Conservation (phyloP, 192 early-diverging fungal genomes). For the Rhizoclosmatium sp. region DNA sequence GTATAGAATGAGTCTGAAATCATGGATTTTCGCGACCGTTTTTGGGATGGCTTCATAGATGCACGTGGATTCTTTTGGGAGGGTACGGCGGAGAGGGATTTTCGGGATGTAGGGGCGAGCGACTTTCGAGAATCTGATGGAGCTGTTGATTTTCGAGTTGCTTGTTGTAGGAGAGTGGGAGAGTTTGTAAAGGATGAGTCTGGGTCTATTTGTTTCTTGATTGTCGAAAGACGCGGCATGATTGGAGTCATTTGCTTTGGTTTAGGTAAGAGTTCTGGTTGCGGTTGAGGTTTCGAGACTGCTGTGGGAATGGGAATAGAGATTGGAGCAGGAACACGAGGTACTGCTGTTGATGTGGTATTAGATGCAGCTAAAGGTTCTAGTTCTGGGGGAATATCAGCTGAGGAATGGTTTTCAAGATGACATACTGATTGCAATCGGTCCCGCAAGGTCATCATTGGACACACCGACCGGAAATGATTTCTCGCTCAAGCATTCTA, state of each 20-base stretch:
- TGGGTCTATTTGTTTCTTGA: no score
- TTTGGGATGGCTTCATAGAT: conserved; percentile 3
- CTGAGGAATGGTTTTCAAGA: no score
- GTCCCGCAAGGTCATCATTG: neutral
- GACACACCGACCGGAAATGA: neutral
- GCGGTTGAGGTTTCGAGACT: no score
- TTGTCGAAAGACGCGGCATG: no score
- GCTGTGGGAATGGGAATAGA: no score
- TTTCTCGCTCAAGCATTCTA: neutral
- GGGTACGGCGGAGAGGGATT: neutral
- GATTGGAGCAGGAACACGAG: no score
- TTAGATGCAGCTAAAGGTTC: no score
- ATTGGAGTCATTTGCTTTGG: no score
- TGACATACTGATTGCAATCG: no score
- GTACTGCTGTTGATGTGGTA: no score
- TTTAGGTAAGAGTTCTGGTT: no score
- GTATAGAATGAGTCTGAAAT: neutral
- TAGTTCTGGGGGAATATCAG: no score
- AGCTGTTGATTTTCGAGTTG: neutral
- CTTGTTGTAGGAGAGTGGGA: neutral
- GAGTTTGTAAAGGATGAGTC: neutral
- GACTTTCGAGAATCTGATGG: conserved; percentile 1
- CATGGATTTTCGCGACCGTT: conserved; percentile 2
- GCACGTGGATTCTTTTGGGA: neutral
- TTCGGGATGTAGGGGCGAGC: neutral